Percentiles rank a stretch among this genome's conserved stretches.
phyloP scores from a whole-genome alignment of 1,284 basidiomycete genomes.

The Tilletiopsis washingtonensis region DNA sequence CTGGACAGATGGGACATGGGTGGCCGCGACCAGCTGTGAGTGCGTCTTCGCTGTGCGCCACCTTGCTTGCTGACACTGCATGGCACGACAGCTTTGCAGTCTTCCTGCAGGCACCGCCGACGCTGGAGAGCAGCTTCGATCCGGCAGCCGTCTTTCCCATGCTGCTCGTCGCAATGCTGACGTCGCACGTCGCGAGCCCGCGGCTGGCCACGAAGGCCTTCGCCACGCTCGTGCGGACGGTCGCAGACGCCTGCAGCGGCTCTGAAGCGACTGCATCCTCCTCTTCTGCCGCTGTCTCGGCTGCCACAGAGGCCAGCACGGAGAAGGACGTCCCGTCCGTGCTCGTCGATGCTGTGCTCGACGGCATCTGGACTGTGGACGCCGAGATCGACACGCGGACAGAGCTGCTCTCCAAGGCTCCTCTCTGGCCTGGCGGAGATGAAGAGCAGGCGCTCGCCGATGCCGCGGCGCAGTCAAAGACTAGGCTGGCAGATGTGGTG shows the following conservation, averaged over 20 bases:
- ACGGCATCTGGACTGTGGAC: constrained; percentile 37
- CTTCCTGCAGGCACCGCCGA: not conserved
- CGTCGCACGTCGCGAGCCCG: not conserved
- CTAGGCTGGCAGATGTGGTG: constrained; percentile 4
- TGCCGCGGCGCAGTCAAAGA: not conserved
- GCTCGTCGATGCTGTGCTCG: constrained; percentile 15
- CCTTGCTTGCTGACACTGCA: not conserved
- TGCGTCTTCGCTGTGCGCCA: not conserved
- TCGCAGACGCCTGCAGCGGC: not conserved
- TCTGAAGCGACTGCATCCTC: not conserved
- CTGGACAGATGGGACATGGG: constrained; percentile 2
- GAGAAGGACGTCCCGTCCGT: too few species aligned
- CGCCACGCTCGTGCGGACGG: not conserved
- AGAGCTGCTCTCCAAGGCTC: constrained; percentile 7
- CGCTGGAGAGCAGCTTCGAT: not conserved
- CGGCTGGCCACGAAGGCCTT: not conserved
- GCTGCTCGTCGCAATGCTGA: not conserved
- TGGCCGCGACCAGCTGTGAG: constrained; percentile 6
- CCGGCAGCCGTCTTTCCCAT: not conserved
- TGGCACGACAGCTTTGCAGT: not conserved
- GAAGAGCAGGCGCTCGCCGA: not conserved
- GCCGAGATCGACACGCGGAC: constrained; percentile 32
- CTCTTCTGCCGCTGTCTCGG: not conserved
- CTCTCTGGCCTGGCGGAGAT: not conserved
- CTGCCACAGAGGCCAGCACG: not conserved